A percentile compares a stretch with the other conserved stretches of the same genome.
phyloP scores from a whole-genome alignment of 2,329 filamentous ascomycete species.

The Chaetomium olivaceum region DNA sequence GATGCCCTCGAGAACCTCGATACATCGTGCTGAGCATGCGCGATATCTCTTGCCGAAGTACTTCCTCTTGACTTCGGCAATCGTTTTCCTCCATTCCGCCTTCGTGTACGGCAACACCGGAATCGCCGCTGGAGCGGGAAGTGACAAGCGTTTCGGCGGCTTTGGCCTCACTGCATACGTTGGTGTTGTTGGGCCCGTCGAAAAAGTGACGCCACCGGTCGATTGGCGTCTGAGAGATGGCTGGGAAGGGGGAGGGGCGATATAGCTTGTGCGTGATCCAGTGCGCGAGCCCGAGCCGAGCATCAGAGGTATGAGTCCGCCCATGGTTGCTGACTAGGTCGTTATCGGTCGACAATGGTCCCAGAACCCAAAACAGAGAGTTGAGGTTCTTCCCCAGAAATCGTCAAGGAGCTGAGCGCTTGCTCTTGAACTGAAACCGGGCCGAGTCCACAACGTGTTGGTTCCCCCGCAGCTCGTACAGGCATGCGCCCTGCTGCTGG shows the following conservation, averaged over 20 bases:
- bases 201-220: neutral
- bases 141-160: slow-evolving; percentile 31
- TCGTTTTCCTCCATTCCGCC: slow-evolving; percentile 53
- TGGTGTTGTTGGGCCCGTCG: slow-evolving; percentile 23
- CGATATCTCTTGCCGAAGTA: slow-evolving; percentile 54
- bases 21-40: slow-evolving; percentile 54
- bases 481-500: slow-evolving; percentile 25
- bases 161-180: slow-evolving; percentile 26
- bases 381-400: slow-evolving; percentile 9
- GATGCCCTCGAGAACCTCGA: slow-evolving; percentile 53
- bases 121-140: slow-evolving; percentile 26
- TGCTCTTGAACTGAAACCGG: slow-evolving; percentile 18
- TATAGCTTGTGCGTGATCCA: slow-evolving; percentile 28
- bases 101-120: slow-evolving; percentile 45
- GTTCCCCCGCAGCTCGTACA: slow-evolving; percentile 14
- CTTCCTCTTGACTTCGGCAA: slow-evolving; percentile 56
- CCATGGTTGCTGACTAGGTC: slow-evolving; percentile 26
- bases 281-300: slow-evolving; percentile 31
- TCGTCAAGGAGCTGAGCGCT: neutral
- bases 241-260: slow-evolving; percentile 18
- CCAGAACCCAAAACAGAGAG: neutral
- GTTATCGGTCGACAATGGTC: slow-evolving; percentile 10
- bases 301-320: slow-evolving; percentile 35
- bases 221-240: slow-evolving; percentile 17
- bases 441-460: slow-evolving; percentile 8